Evolutionary conservation across 768 basidiomycete species (phyloP).

Genomic region (Mycena haematopus): DNA sequence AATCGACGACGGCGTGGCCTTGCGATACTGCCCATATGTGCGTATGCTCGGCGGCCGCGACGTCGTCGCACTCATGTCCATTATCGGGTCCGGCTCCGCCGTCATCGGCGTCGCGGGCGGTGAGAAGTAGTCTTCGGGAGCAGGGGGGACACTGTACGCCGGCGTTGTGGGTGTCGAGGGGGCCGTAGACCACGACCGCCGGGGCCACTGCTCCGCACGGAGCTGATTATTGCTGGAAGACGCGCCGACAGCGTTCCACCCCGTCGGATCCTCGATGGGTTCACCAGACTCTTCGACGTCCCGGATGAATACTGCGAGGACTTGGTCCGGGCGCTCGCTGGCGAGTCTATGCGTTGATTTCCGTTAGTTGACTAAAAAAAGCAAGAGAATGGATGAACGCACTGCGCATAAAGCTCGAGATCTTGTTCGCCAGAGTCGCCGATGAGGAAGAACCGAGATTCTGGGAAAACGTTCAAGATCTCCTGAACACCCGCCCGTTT

Average conservation of each 20-base stretch:
- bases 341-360: constrained; percentile 63
- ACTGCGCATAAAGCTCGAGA: constrained; percentile 85
- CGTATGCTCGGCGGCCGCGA: background rate
- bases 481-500: constrained; percentile 86
- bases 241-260: constrained; percentile 45
- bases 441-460: constrained; percentile 80
- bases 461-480: constrained; percentile 74
- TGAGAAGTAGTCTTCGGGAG: constrained; percentile 31
- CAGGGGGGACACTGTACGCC: constrained; percentile 11
- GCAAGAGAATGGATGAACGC: constrained; percentile 26
- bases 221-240: constrained; percentile 5
- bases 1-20: constrained; percentile 14
- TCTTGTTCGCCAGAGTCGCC: constrained; percentile 97
- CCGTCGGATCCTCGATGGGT: constrained; percentile 70
- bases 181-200: constrained; percentile 11
- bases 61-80: constrained; percentile 3
- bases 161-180: constrained; percentile 16
- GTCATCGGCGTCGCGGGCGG: constrained; percentile 20
- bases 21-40: background rate
- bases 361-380: background rate
- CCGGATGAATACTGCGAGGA: constrained; percentile 84
- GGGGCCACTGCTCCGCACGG: background rate
- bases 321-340: constrained; percentile 66
- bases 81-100: constrained; percentile 34
- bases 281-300: constrained; percentile 57